Base-by-base conservation (phyloP, 1,284 basidiomycete species). In the Inonotus hispidus region DNA sequence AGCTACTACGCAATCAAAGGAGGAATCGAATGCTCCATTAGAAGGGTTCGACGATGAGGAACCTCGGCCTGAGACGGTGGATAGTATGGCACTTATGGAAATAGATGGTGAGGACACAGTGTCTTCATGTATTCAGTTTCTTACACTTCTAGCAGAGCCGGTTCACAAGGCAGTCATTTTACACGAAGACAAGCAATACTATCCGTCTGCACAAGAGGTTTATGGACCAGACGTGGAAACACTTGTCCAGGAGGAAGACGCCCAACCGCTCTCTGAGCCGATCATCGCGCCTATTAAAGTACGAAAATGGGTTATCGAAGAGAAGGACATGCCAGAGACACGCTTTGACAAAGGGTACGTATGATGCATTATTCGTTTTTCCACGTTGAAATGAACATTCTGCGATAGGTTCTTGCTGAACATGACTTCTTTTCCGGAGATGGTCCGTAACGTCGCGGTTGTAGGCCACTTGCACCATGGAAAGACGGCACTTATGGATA, bases 141-240 rank as follows among this genome's bases (percentile, higher is more conserved):
- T 29, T 63, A 57, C 19, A 25, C 14, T 53, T n/a, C 43, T 21
- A 53, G 35, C 65, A 88, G 89, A 87, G 70, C 86, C 88, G 52
- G 72, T 81, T 43, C 88, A 91, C 65, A 94, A 92, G 67, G 93
- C 95, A 55, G 92, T 98, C 32, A 75, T 98, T 52, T 78, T 98
- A 59, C 96, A 99, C 70, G 97, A 99, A 73, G 92, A 99, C 78
- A 99, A 99, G 75, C 91, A 95, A 73, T 99, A 99, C 77, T 99
- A 99, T 71, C 93, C 94, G 7, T 90, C 90, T 11, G 97, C 97
- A 0, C 80, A 82, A 59, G 93, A 98, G 54, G 87, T 96, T 0
- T 99, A 99, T 72, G 97, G 96, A 7, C 81, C 86, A 50, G 96
- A 90, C 62, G 96, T 99, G 23, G 96, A 99, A 76, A 92, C 96